A percentile compares a stretch with the other conserved stretches of the same genome.
Conservation (phyloP, 192 early-diverging fungal genomes). For the Rhizoclosmatium globosum region DNA sequence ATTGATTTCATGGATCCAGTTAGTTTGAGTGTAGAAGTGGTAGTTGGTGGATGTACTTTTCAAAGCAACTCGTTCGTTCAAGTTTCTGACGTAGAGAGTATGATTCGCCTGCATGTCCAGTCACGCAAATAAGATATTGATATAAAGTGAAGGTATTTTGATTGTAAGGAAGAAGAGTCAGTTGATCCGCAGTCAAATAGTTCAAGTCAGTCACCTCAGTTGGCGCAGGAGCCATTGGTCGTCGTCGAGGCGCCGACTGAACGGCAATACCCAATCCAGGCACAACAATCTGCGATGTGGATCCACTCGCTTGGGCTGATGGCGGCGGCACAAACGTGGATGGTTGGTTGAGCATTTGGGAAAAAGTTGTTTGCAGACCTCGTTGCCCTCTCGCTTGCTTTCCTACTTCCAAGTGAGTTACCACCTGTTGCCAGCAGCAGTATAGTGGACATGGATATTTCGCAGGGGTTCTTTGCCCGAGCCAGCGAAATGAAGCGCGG, state of each 20-base stretch:
- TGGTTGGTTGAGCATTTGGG: neutral
- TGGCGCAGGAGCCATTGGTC: slow-evolving; percentile 38
- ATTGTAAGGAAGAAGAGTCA: slow-evolving; percentile 1
- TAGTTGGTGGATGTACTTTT: slow-evolving; percentile 61
- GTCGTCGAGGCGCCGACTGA: slow-evolving; percentile 30
- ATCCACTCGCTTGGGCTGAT: slow-evolving; percentile 5
- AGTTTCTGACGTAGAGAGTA: slow-evolving; percentile 83
- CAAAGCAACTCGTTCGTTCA: slow-evolving; percentile 78
- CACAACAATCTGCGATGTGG: slow-evolving; percentile 28
- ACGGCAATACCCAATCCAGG: slow-evolving; percentile 37
- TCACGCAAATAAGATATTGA: neutral
- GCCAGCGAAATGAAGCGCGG: neutral
- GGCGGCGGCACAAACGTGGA: slow-evolving; percentile 36
- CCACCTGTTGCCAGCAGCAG: too few species aligned
- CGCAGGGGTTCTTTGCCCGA: too few species aligned
- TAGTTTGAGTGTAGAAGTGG: neutral
- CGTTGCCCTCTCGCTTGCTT: neutral
- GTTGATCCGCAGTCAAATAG: neutral
- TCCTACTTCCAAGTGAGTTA: too few species aligned
- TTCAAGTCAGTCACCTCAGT: slow-evolving; percentile 28
- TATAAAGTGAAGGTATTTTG: neutral
- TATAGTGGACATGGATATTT: too few species aligned
- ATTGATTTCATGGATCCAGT: neutral
- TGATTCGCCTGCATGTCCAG: slow-evolving; percentile 67
- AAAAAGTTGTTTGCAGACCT: neutral